Conservation (phyloP, 2,329 filamentous ascomycete species). For the Hypoxylon sp. region DNA sequence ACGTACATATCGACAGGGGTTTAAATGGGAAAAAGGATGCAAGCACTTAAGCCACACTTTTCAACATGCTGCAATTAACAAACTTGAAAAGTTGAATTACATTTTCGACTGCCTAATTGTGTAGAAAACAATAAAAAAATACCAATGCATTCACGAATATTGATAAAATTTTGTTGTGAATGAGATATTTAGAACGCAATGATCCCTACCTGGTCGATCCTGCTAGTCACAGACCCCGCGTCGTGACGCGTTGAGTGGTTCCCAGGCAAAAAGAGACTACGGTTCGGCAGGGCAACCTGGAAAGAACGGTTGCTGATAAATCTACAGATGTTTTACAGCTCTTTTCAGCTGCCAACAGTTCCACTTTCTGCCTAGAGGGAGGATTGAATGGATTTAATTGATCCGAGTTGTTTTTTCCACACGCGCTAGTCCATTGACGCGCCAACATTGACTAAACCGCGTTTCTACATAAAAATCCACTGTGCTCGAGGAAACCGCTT, state of each 20-base stretch:
- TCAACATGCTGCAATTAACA: no score
- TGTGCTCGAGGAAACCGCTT: conserved; percentile 17
- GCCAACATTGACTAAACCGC: conserved; percentile 18
- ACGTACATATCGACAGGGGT: conserved; percentile 1
- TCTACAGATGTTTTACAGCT: conserved; percentile 20
- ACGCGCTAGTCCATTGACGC: conserved; percentile 33
- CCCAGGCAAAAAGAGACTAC: no score
- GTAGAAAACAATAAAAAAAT: no score
- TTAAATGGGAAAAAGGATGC: conserved; percentile 15
- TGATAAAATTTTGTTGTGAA: no score
- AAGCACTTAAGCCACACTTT: conserved; percentile 25
- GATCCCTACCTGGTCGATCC: no score
- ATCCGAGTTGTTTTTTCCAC: conserved; percentile 31
- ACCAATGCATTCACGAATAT: no score
- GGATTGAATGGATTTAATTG: conserved; percentile 26
- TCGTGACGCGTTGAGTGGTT: conserved; percentile 42
- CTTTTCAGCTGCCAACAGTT: conserved; percentile 24
- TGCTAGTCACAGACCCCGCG: background rate
- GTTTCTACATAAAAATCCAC: conserved; percentile 35
- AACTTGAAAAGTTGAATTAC: no score
- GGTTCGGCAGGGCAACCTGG: no score
- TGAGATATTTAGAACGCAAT: no score
- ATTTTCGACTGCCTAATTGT: no score
- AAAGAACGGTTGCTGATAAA: conserved; percentile 29
- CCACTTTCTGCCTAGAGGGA: conserved; percentile 11